A percentile compares a stretch with the other conserved stretches of the same genome.
phyloP scores from a whole-genome alignment of 768 basidiomycete species.

The Phylloporus sp. region DNA sequence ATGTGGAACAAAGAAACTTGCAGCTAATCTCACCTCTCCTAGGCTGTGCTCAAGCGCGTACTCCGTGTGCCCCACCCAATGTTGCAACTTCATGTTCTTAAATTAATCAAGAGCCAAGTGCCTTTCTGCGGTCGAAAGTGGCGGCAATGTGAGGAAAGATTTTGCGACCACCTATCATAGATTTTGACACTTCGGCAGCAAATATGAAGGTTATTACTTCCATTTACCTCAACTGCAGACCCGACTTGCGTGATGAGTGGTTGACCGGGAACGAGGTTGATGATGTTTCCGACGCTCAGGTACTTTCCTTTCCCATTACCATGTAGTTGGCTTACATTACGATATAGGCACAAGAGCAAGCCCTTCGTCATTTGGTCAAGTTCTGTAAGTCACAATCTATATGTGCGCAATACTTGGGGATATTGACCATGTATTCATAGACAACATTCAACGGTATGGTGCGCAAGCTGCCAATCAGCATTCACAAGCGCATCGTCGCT shows the following conservation, averaged over 20 bases:
- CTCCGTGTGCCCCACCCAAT: conserved; percentile 91
- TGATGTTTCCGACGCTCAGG: conserved; percentile 87
- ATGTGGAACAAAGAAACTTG: neutral
- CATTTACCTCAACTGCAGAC: conserved; percentile 95
- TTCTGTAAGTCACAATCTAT: conserved; percentile 65
- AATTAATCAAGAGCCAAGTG: conserved; percentile 98
- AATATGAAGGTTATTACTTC: conserved; percentile 99
- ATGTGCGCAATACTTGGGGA: neutral
- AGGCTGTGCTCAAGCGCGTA: conserved; percentile 96
- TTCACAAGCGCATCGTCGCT: conserved; percentile 67
- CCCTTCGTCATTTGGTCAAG: conserved; percentile 87
- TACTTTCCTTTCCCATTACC: conserved; percentile 30
- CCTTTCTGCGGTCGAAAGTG: conserved; percentile 98
- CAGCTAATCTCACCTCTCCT: conserved; percentile 18
- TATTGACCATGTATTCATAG: conserved; percentile 35
- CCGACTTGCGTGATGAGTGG: conserved; percentile 98
- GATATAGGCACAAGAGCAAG: conserved; percentile 86
- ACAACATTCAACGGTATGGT: conserved; percentile 90
- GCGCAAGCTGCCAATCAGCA: conserved; percentile 46
- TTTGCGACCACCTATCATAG: neutral
- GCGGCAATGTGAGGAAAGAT: conserved; percentile 74
- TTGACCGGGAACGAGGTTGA: conserved; percentile 90
- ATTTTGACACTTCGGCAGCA: conserved; percentile 45
- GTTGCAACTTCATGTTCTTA: conserved; percentile 91
- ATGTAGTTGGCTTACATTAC: conserved; percentile 9